phyloP scores from a whole-genome alignment of 116 monocot species.

The Cymodocea nodosa region DNA sequence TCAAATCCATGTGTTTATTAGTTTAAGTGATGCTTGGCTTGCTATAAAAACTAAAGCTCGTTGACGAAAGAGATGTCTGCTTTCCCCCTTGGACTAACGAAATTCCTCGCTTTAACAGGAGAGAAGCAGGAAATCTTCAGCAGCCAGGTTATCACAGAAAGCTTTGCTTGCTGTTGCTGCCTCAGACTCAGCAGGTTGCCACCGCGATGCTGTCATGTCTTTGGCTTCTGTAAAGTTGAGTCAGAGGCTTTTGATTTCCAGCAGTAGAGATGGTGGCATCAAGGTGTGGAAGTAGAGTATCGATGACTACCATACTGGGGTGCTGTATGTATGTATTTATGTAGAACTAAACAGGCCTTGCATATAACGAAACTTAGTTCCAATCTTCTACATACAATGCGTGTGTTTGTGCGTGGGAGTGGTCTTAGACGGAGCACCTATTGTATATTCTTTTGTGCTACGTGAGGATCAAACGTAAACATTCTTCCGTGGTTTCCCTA shows the following conservation, averaged over 20 bases:
- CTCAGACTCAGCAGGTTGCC: slow-evolving; percentile 76
- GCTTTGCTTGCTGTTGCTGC: slow-evolving; percentile 63
- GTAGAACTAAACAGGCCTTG: too few species aligned
- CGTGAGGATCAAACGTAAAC: too few species aligned
- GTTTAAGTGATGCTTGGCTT: too few species aligned
- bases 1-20: neutral
- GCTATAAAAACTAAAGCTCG: neutral
- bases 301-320: neutral
- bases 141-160: slow-evolving; percentile 51
- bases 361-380: too few species aligned
- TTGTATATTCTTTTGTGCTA: too few species aligned
- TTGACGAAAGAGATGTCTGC: neutral
- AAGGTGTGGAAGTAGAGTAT: slow-evolving; percentile 94
- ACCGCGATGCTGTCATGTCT: slow-evolving; percentile 72
- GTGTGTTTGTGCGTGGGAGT: too few species aligned
- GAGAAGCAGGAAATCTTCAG: slow-evolving; percentile 21
- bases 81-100: neutral
- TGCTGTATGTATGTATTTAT: too few species aligned
- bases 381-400: too few species aligned
- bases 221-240: slow-evolving; percentile 79
- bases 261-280: slow-evolving; percentile 80
- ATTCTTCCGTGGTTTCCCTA: too few species aligned
- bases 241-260: slow-evolving; percentile 77
- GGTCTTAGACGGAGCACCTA: too few species aligned
- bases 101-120: slow-evolving; percentile 30